Evolutionary conservation across 2,329 filamentous ascomycete species (phyloP).

Genomic region (Penicillium sp.): DNA sequence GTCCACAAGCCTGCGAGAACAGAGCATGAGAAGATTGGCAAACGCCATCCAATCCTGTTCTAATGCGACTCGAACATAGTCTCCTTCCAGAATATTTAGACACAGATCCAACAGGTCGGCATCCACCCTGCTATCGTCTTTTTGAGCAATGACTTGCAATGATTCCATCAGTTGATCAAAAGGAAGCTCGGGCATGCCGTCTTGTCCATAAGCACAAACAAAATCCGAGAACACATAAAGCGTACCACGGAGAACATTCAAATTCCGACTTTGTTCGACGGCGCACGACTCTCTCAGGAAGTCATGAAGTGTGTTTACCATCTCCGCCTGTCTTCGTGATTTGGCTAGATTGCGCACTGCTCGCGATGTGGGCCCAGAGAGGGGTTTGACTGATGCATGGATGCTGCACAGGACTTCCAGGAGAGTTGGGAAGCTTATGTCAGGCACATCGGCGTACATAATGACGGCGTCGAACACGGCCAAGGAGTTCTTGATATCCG

Average conservation of each 20-base stretch:
- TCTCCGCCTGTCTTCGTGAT: slow-evolving; percentile 38
- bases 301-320: slow-evolving; percentile 38
- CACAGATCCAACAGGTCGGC: slow-evolving; percentile 43
- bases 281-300: slow-evolving; percentile 36
- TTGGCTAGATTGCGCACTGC: slow-evolving; percentile 44
- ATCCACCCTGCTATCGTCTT: slow-evolving; percentile 40
- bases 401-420: slow-evolving; percentile 46
- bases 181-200: slow-evolving; percentile 38
- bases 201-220: slow-evolving; percentile 39
- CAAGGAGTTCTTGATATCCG: slow-evolving; percentile 44
- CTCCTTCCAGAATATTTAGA: slow-evolving; percentile 40
- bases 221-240: slow-evolving; percentile 44
- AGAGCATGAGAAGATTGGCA: slow-evolving; percentile 34
- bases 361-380: slow-evolving; percentile 44
- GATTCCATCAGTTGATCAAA: slow-evolving; percentile 40
- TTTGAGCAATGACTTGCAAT: slow-evolving; percentile 33
- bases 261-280: slow-evolving; percentile 35
- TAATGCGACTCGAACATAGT: slow-evolving; percentile 33
- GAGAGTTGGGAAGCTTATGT: slow-evolving; percentile 37
- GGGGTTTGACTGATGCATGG: slow-evolving; percentile 43
- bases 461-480: slow-evolving; percentile 45
- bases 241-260: slow-evolving; percentile 42
- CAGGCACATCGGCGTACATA: slow-evolving; percentile 40
- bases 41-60: slow-evolving; percentile 35
- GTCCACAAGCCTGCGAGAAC: slow-evolving; percentile 35